phyloP scores from a whole-genome alignment of 805 yeast species.

The Teunomyces pallodes region DNA sequence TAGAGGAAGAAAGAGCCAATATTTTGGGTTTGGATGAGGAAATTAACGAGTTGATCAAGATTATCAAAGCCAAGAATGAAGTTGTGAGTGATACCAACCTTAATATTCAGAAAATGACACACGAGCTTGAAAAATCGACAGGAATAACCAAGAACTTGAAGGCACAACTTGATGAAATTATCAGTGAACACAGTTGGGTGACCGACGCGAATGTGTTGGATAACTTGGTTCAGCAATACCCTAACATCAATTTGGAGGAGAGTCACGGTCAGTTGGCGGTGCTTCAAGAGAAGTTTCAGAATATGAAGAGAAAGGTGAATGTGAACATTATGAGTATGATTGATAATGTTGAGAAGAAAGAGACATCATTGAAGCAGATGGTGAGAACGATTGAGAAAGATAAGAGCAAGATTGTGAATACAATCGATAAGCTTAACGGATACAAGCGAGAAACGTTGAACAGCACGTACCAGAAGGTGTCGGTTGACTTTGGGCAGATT shows the following conservation, averaged over 20 bases:
- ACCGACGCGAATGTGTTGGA: constrained; percentile 57
- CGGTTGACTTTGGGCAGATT: constrained; percentile 84
- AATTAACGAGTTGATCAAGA: constrained; percentile 53
- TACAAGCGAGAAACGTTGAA: constrained; percentile 81
- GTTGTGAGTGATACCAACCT: constrained; percentile 47
- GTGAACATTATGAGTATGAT: constrained; percentile 86
- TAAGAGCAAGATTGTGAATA: constrained; percentile 83
- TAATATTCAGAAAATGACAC: constrained; percentile 50
- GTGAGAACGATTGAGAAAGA: constrained; percentile 85
- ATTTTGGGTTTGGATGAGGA: constrained; percentile 75
- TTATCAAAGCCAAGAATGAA: constrained; percentile 45
- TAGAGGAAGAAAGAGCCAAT: constrained; percentile 56
- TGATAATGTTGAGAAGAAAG: constrained; percentile 89
- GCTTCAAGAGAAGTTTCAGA: constrained; percentile 57
- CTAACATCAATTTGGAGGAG: constrained; percentile 60
- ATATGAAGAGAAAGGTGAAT: constrained; percentile 79
- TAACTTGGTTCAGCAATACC: constrained; percentile 58
- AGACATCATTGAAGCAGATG: constrained; percentile 70
- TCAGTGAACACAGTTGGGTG: constrained; percentile 71
- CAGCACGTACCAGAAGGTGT: constrained; percentile 83
- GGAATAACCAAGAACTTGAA: constrained; percentile 35
- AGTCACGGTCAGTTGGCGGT: constrained; percentile 56
- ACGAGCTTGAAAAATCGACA: constrained; percentile 52
- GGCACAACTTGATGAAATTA: constrained; percentile 41
- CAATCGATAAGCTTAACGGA: constrained; percentile 77